Conservation (phyloP, 495 filamentous ascomycete genomes). For the Xylaria scruposa region DNA sequence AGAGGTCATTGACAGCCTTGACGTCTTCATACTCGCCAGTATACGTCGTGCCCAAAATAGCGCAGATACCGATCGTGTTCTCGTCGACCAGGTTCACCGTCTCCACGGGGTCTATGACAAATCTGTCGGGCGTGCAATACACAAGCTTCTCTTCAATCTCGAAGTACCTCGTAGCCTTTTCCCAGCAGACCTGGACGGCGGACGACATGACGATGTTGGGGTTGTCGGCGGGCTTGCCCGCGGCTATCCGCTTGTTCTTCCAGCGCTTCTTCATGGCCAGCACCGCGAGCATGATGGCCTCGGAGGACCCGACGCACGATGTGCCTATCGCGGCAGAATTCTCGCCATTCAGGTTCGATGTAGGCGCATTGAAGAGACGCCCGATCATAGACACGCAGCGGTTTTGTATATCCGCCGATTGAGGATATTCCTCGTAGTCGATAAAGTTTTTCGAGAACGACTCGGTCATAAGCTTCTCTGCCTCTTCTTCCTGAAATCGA, state of each 20-base stretch:
- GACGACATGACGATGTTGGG: slow-evolving; percentile 94
- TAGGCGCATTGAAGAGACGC: slow-evolving; percentile 80
- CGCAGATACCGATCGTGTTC: slow-evolving; percentile 94
- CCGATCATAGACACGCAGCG: slow-evolving; percentile 93
- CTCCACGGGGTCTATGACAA: slow-evolving; percentile 84
- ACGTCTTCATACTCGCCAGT: slow-evolving; percentile 96
- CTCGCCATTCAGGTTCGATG: slow-evolving; percentile 38
- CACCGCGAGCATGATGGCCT: slow-evolving; percentile 89
- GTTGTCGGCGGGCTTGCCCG: slow-evolving; percentile 72
- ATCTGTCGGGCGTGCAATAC: slow-evolving; percentile 81
- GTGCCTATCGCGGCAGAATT: slow-evolving; percentile 75
- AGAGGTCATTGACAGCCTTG: slow-evolving; percentile 84
- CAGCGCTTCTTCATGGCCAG: slow-evolving; percentile 96
- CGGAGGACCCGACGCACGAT: slow-evolving; percentile 82
- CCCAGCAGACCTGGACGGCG: slow-evolving; percentile 95
- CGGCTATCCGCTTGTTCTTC: slow-evolving; percentile 81
- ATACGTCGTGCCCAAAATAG: slow-evolving; percentile 88
- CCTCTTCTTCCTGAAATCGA: slow-evolving; percentile 76
- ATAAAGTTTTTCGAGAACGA: slow-evolving; percentile 92
- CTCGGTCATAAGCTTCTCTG: slow-evolving; percentile 88
- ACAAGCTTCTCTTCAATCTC: slow-evolving; percentile 90
- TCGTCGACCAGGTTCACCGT: slow-evolving; percentile 87
- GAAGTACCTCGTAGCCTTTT: slow-evolving; percentile 94
- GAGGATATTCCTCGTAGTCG: slow-evolving; percentile 92
- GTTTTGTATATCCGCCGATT: slow-evolving; percentile 88